A percentile compares a stretch with the other conserved stretches of the same genome.
These are phyloP conservation scores for Calonectria crousiana DNA, from an alignment of 2,329 filamentous ascomycete genomes.

Conservation along the genomic window DNA sequence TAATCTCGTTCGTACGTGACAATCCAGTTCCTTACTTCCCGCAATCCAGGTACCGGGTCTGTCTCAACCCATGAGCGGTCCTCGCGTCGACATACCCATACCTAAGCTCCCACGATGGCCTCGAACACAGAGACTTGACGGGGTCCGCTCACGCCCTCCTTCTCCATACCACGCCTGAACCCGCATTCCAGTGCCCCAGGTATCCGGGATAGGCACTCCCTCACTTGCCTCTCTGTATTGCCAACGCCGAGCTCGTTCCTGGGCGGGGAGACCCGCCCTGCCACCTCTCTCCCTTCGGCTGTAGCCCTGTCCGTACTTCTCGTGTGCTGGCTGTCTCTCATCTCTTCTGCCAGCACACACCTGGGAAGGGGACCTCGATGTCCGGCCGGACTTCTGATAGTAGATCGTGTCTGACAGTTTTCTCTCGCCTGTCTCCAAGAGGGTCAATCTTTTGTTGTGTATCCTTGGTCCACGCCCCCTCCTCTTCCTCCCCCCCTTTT, in stretches of 20 bases:
- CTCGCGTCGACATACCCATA: neutral
- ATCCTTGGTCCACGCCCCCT: neutral
- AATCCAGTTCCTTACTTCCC: neutral
- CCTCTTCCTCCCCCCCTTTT: neutral
- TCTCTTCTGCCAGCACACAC: neutral
- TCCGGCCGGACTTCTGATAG: neutral
- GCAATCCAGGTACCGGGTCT: neutral
- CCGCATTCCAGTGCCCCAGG: slow-evolving; percentile 13
- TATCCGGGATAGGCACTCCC: neutral
- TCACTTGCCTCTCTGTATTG: neutral
- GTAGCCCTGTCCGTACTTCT: neutral
- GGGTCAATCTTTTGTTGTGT: neutral
- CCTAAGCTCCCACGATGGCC: neutral
- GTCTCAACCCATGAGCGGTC: neutral
- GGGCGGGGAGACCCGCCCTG: slow-evolving; percentile 1
- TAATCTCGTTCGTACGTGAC: neutral
- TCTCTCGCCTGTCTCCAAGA: neutral
- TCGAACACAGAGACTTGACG: neutral
- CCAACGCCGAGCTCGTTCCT: neutral
- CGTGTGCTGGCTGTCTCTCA: neutral
- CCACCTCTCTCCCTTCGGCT: neutral
- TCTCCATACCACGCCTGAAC: slow-evolving; percentile 1
- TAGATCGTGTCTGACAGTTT: neutral
- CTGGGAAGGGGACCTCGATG: neutral
- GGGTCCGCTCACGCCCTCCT: neutral